Conservation (phyloP, 345 rosid genomes). For the Psidium friedrichsthalianum region DNA sequence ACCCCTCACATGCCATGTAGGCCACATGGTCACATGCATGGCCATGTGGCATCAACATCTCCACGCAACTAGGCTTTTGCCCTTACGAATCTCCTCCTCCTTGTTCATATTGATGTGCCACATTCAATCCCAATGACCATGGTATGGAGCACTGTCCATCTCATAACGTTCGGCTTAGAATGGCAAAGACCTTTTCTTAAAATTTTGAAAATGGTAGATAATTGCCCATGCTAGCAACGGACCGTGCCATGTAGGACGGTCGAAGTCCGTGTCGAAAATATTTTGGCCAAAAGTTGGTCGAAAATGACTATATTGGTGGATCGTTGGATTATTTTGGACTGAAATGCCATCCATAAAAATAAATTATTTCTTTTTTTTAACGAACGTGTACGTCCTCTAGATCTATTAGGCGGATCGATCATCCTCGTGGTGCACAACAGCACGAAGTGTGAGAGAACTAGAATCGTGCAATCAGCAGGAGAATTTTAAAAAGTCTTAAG, state of each 20-base stretch:
- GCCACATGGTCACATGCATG: slow-evolving; percentile 19
- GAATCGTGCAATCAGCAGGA: neutral
- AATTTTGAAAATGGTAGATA: neutral
- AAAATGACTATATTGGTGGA: neutral
- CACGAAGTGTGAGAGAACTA: neutral
- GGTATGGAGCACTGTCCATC: neutral
- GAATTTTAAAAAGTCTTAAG: too few relatives aligned
- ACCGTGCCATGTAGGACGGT: too few relatives aligned
- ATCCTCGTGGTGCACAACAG: neutral
- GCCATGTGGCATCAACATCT: neutral
- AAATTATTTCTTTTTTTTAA: neutral
- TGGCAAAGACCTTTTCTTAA: neutral
- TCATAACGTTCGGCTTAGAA: neutral
- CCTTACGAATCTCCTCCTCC: neutral
- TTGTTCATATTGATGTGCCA: neutral
- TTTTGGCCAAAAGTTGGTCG: neutral
- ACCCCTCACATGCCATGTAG: slow-evolving; percentile 10
- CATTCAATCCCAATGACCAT: neutral
- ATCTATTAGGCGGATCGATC: neutral
- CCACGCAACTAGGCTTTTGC: neutral
- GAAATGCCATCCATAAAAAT: neutral
- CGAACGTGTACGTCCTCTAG: neutral
- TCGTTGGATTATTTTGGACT: neutral
- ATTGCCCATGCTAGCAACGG: too few relatives aligned
- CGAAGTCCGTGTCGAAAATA: too few relatives aligned